Conservation (phyloP, 768 basidiomycete genomes). For the Kwoniella dejecticola region DNA sequence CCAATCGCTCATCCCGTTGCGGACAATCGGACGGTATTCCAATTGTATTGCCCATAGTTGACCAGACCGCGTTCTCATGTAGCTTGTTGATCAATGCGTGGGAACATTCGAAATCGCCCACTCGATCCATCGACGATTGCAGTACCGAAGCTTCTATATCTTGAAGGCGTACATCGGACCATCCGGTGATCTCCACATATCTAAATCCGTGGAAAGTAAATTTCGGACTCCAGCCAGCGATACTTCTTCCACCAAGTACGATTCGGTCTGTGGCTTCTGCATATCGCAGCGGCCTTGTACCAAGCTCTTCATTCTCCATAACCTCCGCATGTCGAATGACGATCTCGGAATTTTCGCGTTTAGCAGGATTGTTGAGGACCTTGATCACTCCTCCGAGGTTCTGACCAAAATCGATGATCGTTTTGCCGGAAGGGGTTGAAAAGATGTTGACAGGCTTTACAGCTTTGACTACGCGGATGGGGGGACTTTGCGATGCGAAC, state of each 20-base stretch:
- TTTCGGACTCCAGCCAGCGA: constrained; percentile 39
- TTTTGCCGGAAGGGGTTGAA: constrained; percentile 44
- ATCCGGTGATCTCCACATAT: constrained; percentile 41
- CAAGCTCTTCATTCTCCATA: constrained; percentile 49
- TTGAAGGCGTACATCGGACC: constrained; percentile 14
- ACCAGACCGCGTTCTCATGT: constrained; percentile 43
- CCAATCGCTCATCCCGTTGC: constrained; percentile 52
- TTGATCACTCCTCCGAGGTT: constrained; percentile 48
- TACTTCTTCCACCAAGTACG: constrained; percentile 13
- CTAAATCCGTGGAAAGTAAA: constrained; percentile 53
- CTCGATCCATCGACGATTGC: constrained; percentile 30
- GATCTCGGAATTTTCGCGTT: constrained; percentile 11
- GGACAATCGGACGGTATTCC: constrained; percentile 51
- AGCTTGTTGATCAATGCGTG: constrained; percentile 38
- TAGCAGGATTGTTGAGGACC: constrained; percentile 13
- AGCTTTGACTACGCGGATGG: constrained; percentile 15
- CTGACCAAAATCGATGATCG: constrained; percentile 51
- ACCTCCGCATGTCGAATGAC: constrained; percentile 48
- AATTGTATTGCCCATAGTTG: constrained; percentile 38
- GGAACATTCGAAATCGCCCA: constrained; percentile 40
- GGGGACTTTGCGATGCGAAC: constrained; percentile 25
- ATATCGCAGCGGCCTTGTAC: constrained; percentile 38
- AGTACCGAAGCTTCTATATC: constrained; percentile 36
- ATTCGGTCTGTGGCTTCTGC: constrained; percentile 34
- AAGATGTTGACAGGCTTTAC: constrained; percentile 31